These are phyloP conservation scores for Aristolochia fimbriata DNA, from an alignment of 164 flowering plant species.

Conservation along the genomic window DNA sequence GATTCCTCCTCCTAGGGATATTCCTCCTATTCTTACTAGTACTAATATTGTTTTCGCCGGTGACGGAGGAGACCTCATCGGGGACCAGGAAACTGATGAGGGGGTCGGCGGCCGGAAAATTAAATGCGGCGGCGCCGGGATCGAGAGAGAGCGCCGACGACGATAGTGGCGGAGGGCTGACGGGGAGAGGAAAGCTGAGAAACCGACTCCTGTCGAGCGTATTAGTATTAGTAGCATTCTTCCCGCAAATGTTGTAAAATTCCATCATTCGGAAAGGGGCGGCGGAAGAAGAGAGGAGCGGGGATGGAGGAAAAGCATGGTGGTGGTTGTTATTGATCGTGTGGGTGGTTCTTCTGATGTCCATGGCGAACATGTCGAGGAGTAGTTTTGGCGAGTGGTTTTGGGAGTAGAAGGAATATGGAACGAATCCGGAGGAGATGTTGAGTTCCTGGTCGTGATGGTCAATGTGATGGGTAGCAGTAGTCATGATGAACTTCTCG, in stretches of 20 bases:
- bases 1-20: no score
- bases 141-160: background rate
- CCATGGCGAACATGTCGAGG: constrained; percentile 1
- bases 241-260: background rate
- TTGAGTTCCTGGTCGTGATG: no score
- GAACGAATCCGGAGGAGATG: no score
- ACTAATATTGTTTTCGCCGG: constrained; percentile 6
- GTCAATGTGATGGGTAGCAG: no score
- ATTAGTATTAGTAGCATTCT: no score
- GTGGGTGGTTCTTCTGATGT: no score
- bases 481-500: constrained; percentile 1
- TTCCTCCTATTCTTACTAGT: background rate
- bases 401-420: no score
- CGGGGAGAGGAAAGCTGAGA: background rate
- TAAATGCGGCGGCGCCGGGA: background rate
- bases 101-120: no score
- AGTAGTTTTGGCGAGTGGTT: no score
- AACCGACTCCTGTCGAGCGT: background rate
- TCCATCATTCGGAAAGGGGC: background rate
- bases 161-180: no score
- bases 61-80: constrained; percentile 41
- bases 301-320: no score
- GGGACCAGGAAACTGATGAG: constrained; percentile 25
- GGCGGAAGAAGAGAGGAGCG: background rate
- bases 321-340: no score